A percentile compares a stretch with the other conserved stretches of the same genome.
phyloP scores from a whole-genome alignment of 164 flowering plant species.

The Taxillus chinensis region DNA sequence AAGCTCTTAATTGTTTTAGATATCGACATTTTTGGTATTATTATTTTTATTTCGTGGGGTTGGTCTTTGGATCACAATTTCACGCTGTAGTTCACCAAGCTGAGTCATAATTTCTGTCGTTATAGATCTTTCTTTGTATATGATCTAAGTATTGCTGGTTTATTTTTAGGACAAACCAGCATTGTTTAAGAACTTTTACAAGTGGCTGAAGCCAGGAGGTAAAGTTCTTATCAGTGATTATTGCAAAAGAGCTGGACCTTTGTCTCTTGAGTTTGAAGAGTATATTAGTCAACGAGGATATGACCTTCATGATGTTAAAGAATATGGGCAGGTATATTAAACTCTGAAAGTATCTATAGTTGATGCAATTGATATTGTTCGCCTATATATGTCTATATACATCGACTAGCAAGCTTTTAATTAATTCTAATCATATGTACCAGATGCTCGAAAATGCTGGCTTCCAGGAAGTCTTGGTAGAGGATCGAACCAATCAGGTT shows the following conservation, averaged over 20 bases:
- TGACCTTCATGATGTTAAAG: constrained; percentile 81
- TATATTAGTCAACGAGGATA: constrained; percentile 92
- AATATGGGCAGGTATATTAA: constrained; percentile 76
- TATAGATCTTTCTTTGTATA: neutral
- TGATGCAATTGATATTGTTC: neutral
- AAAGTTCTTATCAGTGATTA: constrained; percentile 90
- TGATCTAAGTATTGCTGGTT: neutral
- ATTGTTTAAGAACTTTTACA: constrained; percentile 66
- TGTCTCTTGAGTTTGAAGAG: constrained; percentile 57
- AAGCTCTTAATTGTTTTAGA: neutral
- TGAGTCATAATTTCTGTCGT: too few relatives aligned
- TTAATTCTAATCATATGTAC: constrained; percentile 7
- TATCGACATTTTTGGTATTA: too few relatives aligned
- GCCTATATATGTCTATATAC: neutral
- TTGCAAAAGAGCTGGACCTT: constrained; percentile 63
- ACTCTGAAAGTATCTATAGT: neutral
- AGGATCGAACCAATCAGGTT: constrained; percentile 94
- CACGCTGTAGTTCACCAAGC: too few relatives aligned
- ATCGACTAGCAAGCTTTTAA: neutral
- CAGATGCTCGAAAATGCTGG: constrained; percentile 99
- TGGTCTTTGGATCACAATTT: neutral
- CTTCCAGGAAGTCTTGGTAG: constrained; percentile 74
- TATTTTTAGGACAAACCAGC: constrained; percentile 84
- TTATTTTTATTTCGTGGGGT: neutral
- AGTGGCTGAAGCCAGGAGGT: constrained; percentile 98